Conservation (phyloP, 805 yeast genomes). For the Wickerhamiella brachini region DNA sequence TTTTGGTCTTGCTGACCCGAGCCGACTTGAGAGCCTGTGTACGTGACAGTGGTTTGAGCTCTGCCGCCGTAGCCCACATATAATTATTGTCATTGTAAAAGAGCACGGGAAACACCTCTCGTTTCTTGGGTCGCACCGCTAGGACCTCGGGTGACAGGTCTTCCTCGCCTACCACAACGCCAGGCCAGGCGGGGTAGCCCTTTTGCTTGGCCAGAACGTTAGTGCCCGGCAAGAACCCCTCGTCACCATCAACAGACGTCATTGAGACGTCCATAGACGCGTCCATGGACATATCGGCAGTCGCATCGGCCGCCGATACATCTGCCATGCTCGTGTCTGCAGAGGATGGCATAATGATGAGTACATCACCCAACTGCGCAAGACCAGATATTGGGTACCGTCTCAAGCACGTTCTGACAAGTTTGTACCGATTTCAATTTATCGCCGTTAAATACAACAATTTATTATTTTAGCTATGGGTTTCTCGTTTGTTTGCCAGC, state of each 20-base stretch:
- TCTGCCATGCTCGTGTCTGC: slow-evolving; percentile 1
- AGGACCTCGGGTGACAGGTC: slow-evolving; percentile 45
- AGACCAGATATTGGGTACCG: background rate
- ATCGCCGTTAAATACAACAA: too few species aligned
- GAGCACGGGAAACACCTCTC: slow-evolving; percentile 35
- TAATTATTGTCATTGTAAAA: slow-evolving; percentile 59
- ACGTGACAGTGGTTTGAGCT: slow-evolving; percentile 9
- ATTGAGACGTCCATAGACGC: background rate
- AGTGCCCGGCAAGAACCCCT: slow-evolving; percentile 40
- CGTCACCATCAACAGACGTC: slow-evolving; percentile 33
- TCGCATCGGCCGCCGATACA: background rate
- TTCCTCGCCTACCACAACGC: slow-evolving; percentile 50
- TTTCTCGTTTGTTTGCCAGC: background rate
- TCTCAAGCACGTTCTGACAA: too few species aligned
- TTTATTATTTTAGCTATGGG: too few species aligned
- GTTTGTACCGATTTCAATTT: too few species aligned
- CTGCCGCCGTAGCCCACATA: slow-evolving; percentile 40
- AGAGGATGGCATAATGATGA: background rate
- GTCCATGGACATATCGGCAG: background rate
- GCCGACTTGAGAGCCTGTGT: slow-evolving; percentile 13
- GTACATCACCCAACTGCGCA: background rate
- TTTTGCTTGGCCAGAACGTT: slow-evolving; percentile 61
- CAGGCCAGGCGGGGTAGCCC: slow-evolving; percentile 84
- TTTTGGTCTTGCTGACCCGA: slow-evolving; percentile 9
- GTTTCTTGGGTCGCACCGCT: slow-evolving; percentile 35